A percentile compares a stretch with the other conserved stretches of the same genome.
Conservation (phyloP, 1,284 basidiomycete genomes). For the Leccinum laetum region DNA sequence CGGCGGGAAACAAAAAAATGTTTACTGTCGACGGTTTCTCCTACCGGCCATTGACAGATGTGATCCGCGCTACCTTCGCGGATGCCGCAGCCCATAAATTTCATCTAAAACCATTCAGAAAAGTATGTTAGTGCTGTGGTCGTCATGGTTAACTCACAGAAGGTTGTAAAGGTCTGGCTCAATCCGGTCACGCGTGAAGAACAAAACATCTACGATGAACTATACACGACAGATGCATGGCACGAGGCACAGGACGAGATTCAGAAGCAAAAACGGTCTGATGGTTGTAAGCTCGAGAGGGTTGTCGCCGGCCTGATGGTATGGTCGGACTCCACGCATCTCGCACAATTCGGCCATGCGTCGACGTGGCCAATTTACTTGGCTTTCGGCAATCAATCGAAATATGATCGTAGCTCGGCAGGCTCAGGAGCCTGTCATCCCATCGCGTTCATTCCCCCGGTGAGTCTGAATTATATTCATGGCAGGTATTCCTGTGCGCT, state of each 20-base stretch:
- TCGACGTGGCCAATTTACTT: not conserved
- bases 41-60: too few relatives aligned
- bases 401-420: not conserved
- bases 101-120: too few relatives aligned
- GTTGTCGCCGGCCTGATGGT: slow-evolving; percentile 4
- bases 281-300: slow-evolving; percentile 1
- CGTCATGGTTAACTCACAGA: too few relatives aligned
- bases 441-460: not conserved
- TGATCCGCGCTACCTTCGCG: too few relatives aligned
- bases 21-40: too few relatives aligned
- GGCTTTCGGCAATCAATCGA: not conserved
- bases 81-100: too few relatives aligned
- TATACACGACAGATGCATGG: too few relatives aligned
- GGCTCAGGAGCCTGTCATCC: not conserved
- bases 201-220: too few relatives aligned
- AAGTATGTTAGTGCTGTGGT: too few relatives aligned
- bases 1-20: too few relatives aligned
- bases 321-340: slow-evolving; percentile 4
- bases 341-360: not conserved
- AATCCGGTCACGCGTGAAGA: too few relatives aligned
- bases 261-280: not conserved
- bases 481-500: not conserved
- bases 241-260: not conserved
- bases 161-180: too few relatives aligned
- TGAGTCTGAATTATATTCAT: not conserved